These are phyloP conservation scores for Noccaea bulbosa DNA, from an alignment of 345 rosid genomes.

Conservation along the genomic window DNA sequence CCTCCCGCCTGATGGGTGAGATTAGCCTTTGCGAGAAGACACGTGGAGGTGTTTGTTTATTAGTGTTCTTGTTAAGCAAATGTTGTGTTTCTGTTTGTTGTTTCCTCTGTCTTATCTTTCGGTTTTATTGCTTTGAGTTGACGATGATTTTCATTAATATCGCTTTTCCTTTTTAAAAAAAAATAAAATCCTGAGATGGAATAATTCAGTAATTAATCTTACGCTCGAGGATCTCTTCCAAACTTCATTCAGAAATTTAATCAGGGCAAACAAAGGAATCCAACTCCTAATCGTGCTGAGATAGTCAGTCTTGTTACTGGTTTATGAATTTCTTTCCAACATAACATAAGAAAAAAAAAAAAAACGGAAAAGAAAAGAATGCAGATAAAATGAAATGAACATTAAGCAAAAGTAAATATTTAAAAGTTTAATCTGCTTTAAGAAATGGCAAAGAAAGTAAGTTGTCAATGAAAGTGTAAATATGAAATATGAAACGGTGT, in stretches of 20 bases:
- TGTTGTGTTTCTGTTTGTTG: slow-evolving; percentile 16
- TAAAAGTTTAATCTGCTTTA: no score
- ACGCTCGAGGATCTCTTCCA: no score
- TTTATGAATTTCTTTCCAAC: neutral
- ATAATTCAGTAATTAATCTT: no score
- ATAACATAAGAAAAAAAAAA: neutral
- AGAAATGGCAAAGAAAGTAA: no score
- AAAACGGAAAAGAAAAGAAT: neutral
- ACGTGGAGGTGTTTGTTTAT: slow-evolving; percentile 27
- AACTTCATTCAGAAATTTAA: no score
- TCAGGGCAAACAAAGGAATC: no score
- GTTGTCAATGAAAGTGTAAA: neutral
- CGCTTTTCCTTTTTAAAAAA: neutral
- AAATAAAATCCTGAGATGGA: slow-evolving; percentile 15
- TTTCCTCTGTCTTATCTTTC: slow-evolving; percentile 16
- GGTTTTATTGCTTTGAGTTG: slow-evolving; percentile 10
- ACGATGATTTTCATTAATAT: slow-evolving; percentile 11
- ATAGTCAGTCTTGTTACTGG: no score
- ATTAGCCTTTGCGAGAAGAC: slow-evolving; percentile 1
- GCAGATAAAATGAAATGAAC: no score
- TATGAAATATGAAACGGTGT: neutral
- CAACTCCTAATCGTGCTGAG: no score
- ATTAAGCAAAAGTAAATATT: no score
- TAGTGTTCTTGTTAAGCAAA: neutral
- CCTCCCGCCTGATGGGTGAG: slow-evolving; percentile 24